Evolutionary conservation across 495 filamentous ascomycete species (phyloP).

Genomic region (Aspergillus diversus): DNA sequence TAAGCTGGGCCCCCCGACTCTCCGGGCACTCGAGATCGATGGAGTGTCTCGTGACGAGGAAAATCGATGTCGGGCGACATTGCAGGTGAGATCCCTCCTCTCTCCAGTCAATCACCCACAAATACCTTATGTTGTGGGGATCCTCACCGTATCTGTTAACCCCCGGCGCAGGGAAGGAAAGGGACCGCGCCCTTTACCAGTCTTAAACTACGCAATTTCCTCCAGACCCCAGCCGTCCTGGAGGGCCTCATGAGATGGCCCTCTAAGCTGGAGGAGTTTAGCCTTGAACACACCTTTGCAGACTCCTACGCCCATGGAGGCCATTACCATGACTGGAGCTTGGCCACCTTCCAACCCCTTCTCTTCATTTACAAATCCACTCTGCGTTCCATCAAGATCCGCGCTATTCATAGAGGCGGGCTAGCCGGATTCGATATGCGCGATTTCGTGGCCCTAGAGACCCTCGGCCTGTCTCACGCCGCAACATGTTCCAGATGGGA

Average conservation of each 20-base stretch:
- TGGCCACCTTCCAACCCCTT: conserved; percentile 13
- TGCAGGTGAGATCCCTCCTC: neutral
- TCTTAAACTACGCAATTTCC: neutral
- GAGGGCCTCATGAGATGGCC: conserved; percentile 9
- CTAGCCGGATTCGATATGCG: conserved; percentile 11
- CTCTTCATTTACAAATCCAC: conserved; percentile 9
- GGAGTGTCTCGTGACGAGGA: neutral
- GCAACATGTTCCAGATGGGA: neutral
- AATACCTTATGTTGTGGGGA: neutral
- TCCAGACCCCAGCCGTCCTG: neutral
- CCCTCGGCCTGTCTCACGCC: neutral
- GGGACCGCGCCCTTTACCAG: neutral
- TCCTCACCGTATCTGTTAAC: neutral
- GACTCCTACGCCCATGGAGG: neutral
- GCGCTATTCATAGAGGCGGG: neutral
- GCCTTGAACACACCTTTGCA: neutral
- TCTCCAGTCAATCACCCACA: neutral
- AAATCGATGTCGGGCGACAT: neutral
- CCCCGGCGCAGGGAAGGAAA: neutral
- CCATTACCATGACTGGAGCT: conserved; percentile 1
- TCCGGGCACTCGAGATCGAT: neutral
- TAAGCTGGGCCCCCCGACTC: neutral
- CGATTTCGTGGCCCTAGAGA: neutral
- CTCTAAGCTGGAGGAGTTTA: neutral
- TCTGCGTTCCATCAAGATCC: conserved; percentile 3